Evolutionary conservation across 2,329 filamentous ascomycete species (phyloP).

Genomic region (Mycosphaerella arachidis): DNA sequence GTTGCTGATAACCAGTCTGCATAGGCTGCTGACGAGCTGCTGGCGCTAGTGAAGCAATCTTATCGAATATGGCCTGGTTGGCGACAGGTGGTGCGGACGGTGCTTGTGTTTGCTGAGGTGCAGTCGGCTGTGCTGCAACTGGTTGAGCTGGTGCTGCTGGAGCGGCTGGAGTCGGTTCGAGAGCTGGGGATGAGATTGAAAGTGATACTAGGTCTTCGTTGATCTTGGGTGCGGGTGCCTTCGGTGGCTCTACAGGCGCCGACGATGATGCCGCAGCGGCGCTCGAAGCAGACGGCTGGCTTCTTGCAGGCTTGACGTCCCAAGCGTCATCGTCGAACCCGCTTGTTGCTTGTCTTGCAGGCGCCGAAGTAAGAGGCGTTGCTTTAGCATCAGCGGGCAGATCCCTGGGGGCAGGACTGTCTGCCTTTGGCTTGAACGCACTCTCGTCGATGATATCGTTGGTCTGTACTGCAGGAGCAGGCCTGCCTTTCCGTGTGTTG

Average conservation of each 20-base stretch:
- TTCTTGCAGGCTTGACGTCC: slow-evolving; percentile 82
- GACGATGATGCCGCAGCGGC: slow-evolving; percentile 37
- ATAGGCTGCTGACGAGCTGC: slow-evolving; percentile 27
- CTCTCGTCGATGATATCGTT: slow-evolving; percentile 84
- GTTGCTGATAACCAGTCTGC: slow-evolving; percentile 32
- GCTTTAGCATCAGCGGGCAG: slow-evolving; percentile 42
- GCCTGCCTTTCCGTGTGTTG: slow-evolving; percentile 88
- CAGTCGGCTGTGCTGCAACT: slow-evolving; percentile 36
- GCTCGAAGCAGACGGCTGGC: slow-evolving; percentile 38
- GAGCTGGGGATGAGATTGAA: slow-evolving; percentile 57
- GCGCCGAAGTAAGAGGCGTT: slow-evolving; percentile 47
- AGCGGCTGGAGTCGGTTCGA: slow-evolving; percentile 53
- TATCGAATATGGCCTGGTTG: slow-evolving; percentile 48
- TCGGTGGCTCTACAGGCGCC: slow-evolving; percentile 34
- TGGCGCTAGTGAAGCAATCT: slow-evolving; percentile 39
- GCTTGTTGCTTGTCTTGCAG: slow-evolving; percentile 43
- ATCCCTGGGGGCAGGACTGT: slow-evolving; percentile 41
- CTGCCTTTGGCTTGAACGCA: slow-evolving; percentile 64
- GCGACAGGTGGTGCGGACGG: slow-evolving; percentile 39
- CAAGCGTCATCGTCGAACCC: slow-evolving; percentile 97
- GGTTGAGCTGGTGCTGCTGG: slow-evolving; percentile 40
- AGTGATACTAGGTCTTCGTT: slow-evolving; percentile 68
- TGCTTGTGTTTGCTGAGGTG: slow-evolving; percentile 35
- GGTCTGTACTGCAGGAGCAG: slow-evolving; percentile 78
- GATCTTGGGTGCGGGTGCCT: slow-evolving; percentile 48